Conservation (phyloP, 495 filamentous ascomycete genomes). For the Mycothermus thermophilus region DNA sequence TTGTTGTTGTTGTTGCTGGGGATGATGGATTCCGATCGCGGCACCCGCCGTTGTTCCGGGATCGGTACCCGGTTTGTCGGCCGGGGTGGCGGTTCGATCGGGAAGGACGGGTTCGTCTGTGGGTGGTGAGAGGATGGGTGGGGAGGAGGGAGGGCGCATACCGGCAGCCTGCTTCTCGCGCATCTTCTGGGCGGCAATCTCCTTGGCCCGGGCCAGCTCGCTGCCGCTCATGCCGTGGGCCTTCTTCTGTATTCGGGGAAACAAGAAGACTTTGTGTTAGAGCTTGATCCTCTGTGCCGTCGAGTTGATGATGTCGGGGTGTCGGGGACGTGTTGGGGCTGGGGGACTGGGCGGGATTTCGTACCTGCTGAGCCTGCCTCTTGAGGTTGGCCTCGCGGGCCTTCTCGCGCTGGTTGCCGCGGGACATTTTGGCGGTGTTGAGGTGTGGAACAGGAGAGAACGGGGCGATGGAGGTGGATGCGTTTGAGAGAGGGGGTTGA, state of each 20-base stretch:
- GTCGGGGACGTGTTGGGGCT: conserved; percentile 3
- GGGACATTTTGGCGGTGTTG: conserved; percentile 57
- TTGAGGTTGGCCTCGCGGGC: conserved; percentile 72
- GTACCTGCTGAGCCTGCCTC: conserved; percentile 42
- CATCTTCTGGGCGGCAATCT: conserved; percentile 71
- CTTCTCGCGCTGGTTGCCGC: conserved; percentile 87
- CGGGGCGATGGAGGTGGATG: conserved; percentile 1
- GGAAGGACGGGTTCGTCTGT: not conserved
- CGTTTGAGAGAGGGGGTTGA: not conserved
- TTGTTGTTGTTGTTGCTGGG: too few relatives aligned
- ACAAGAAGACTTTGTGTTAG: not conserved
- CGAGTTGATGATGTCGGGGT: not conserved
- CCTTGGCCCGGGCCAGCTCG: conserved; percentile 59
- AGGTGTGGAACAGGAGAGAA: too few relatives aligned
- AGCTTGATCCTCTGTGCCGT: too few relatives aligned
- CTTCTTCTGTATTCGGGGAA: conserved; percentile 42
- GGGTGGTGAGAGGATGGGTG: not conserved
- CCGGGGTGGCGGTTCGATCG: not conserved
- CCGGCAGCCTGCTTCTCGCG: conserved; percentile 77
- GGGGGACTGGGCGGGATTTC: conserved; percentile 8
- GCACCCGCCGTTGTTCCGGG: too few relatives aligned
- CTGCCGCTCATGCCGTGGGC: conserved; percentile 44
- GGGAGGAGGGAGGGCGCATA: conserved; percentile 25
- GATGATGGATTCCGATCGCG: too few relatives aligned
- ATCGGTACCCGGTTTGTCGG: too few relatives aligned